Base-by-base conservation (phyloP, 2,329 filamentous ascomycete species). In the Fonsecaea erecta region DNA sequence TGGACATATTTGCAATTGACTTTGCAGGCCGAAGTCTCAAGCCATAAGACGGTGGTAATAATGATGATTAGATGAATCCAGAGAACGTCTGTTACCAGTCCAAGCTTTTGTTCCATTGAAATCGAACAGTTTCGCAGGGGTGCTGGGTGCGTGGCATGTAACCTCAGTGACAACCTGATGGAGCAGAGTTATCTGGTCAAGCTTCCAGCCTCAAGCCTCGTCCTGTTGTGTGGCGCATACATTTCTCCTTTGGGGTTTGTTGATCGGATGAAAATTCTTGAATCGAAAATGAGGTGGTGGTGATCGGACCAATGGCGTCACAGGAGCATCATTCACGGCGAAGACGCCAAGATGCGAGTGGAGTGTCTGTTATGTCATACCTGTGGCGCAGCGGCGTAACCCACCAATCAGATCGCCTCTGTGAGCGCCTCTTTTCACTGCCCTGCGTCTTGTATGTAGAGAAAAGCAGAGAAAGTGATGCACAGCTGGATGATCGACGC, bases 1-100 rank as follows among this genome's bases (percentile, higher is more conserved):
- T 63, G 67, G 62, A 67, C 64, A 67, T 69, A 69, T 65, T 64
- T 65, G 62, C 55, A 46, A 34, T 57, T 52, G 64, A 60, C 67
- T 69, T 69, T 65, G 64, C 67, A 60, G 67, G 67, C 34, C 67
- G 58, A 63, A 64, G 67, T 64, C 59, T 58, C 26, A 35, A 30
- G 21, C 60, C 55, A 65, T 60, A 62, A 12, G 63, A 65, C 53
- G n/a, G 43, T 63, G 52, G 26, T 62, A 61, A 48, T 48, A 48
- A 67, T 65, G 56, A 65, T 65, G 60, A 65, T 35, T 65, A 63
- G 52, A 67, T 63, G 63, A 68, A 48, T 60, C 37, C 54, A 57
- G 37, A 37, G 35, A 48, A 34, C 30, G 8, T 34, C 24, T 48
- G 21, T 26, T 48, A 46, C 18, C 43, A 24, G 9, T 9, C 43